phyloP scores from a whole-genome alignment of 306 rosid genomes.

The Potentilla sterilis region DNA sequence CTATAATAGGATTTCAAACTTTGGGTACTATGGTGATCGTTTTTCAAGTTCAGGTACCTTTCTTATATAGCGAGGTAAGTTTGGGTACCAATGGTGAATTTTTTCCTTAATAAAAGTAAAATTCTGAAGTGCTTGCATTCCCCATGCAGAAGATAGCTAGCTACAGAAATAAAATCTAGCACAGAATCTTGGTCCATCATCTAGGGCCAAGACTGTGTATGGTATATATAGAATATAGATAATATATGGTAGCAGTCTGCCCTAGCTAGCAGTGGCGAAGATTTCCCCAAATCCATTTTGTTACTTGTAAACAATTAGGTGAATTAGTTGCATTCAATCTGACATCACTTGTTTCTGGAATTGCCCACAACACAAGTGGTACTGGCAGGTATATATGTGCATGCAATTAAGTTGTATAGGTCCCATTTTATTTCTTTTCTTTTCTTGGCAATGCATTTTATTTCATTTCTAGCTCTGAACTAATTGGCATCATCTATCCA shows the following conservation, averaged over 20 bases:
- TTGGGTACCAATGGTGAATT: too few species aligned
- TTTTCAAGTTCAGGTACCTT: too few species aligned
- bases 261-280: not conserved
- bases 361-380: not conserved
- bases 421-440: not conserved
- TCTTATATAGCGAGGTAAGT: too few species aligned
- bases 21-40: too few species aligned
- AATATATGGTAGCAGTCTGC: not conserved
- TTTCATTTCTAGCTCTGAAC: not conserved
- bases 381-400: not conserved
- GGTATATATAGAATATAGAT: not conserved
- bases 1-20: too few species aligned
- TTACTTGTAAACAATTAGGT: not conserved
- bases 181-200: conserved; percentile 16
- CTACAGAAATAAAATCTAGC: conserved; percentile 8
- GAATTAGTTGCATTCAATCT: not conserved
- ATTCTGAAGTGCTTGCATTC: not conserved
- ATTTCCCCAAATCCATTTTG: not conserved
- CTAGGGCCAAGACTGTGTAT: not conserved
- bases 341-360: conserved; percentile 3
- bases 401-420: not conserved
- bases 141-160: conserved; percentile 8
- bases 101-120: not conserved
- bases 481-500: not conserved
- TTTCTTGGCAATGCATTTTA: not conserved